These are phyloP conservation scores for Pythium sukuiense DNA, from an alignment of 352 stramenopile genomes.

Conservation along the genomic window DNA sequence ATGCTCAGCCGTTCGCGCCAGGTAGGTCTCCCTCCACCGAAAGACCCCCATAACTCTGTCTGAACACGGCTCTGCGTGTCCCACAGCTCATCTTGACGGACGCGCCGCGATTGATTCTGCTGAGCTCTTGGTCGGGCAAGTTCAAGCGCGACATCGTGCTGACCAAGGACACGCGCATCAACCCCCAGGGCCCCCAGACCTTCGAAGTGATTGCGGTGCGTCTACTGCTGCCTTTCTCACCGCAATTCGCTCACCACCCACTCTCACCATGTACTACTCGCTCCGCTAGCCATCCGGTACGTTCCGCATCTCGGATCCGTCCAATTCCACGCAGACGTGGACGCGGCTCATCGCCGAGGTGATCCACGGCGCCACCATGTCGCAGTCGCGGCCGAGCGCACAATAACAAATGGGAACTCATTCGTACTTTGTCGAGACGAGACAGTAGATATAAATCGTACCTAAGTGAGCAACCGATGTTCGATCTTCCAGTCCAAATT, in stretches of 20 bases:
- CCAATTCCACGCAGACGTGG: conserved; percentile 66
- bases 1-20: conserved; percentile 79
- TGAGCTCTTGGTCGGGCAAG: conserved; percentile 68
- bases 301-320: conserved; percentile 57
- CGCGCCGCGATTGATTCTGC: conserved; percentile 58
- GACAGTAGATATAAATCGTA: conserved; percentile 3
- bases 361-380: conserved; percentile 22
- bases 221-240: conserved; percentile 1
- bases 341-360: conserved; percentile 47
- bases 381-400: conserved; percentile 18
- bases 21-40: conserved; percentile 26
- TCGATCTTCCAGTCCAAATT: neutral
- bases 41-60: neutral
- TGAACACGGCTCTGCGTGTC: neutral
- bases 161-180: conserved; percentile 64
- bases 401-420: conserved; percentile 5
- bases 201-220: conserved; percentile 77
- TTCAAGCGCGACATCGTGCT: conserved; percentile 76
- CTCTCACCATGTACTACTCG: conserved; percentile 1
- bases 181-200: conserved; percentile 66
- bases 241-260: conserved; percentile 1
- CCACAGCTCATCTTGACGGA: conserved; percentile 70
- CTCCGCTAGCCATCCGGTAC: conserved; percentile 47
- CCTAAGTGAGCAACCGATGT: neutral
- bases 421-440: conserved; percentile 15